Percentiles rank a stretch among this genome's conserved stretches.
Conservation (phyloP, 805 yeast species). For the Zygosaccharomyces gambellarensis region DNA sequence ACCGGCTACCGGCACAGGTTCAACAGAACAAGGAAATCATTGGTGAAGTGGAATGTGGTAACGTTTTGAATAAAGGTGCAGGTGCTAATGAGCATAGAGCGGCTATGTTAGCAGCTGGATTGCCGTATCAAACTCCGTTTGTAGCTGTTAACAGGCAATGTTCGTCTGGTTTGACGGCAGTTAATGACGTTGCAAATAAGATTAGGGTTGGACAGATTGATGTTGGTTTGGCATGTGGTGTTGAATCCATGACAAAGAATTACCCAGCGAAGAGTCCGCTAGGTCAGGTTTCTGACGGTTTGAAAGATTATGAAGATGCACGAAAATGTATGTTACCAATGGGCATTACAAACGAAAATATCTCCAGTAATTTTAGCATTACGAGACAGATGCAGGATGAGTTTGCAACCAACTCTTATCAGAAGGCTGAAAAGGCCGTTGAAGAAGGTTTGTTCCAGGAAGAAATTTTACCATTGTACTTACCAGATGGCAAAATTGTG, state of each 20-base stretch:
- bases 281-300: constrained; percentile 52
- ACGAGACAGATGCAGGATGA: constrained; percentile 73
- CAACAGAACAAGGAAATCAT: constrained; percentile 52
- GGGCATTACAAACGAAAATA: constrained; percentile 95
- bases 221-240: constrained; percentile 89
- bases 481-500: constrained; percentile 44
- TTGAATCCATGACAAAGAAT: constrained; percentile 87
- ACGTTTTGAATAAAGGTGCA: constrained; percentile 86
- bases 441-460: constrained; percentile 70
- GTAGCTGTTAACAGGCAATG: constrained; percentile 89
- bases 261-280: constrained; percentile 71
- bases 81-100: constrained; percentile 95
- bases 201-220: constrained; percentile 83
- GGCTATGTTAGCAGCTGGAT: constrained; percentile 85
- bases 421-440: constrained; percentile 77
- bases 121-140: constrained; percentile 76
- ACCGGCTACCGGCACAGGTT: constrained; percentile 39
- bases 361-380: constrained; percentile 62
- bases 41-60: constrained; percentile 86
- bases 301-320: constrained; percentile 45
- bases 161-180: constrained; percentile 88
- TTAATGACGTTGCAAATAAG: constrained; percentile 84
- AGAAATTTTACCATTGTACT: constrained; percentile 79
- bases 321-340: constrained; percentile 83
- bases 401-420: constrained; percentile 83